Evolutionary conservation across 768 basidiomycete species (phyloP).

Genomic region (Tephrocybe sp.): DNA sequence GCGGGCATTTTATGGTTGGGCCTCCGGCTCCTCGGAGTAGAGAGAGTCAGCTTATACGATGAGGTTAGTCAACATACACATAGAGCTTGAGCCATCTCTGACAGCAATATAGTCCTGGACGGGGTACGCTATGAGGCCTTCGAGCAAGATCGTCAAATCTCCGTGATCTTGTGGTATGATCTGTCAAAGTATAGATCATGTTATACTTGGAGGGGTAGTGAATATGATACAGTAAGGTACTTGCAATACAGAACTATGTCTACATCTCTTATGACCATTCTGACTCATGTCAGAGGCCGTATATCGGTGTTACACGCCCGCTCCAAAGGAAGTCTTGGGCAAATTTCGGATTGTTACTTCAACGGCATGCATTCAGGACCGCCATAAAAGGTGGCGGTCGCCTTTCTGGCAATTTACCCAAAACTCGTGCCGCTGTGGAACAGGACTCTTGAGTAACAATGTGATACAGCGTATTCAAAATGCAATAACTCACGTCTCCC

Average conservation of each 20-base stretch:
- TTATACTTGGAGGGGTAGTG: not conserved
- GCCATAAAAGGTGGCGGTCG: slow-evolving; percentile 68
- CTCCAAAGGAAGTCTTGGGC: not conserved
- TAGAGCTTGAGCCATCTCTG: not conserved
- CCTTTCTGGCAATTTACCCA: slow-evolving; percentile 44
- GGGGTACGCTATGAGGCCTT: slow-evolving; percentile 78
- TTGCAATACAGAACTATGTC: not conserved
- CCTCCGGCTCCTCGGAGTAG: slow-evolving; percentile 67
- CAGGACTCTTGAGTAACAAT: not conserved
- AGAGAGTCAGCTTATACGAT: slow-evolving; percentile 79
- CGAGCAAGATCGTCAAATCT: slow-evolving; percentile 61
- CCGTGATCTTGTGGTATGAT: not conserved
- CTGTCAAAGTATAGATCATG: not conserved
- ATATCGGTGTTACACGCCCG: not conserved
- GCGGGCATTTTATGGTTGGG: slow-evolving; percentile 93
- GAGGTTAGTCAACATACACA: slow-evolving; percentile 58
- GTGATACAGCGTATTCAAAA: not conserved
- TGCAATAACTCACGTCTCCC: slow-evolving; percentile 50
- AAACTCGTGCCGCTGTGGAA: slow-evolving; percentile 50
- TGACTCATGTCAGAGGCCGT: not conserved
- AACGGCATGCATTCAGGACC: slow-evolving; percentile 47
- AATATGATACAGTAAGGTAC: not conserved
- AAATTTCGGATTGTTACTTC: slow-evolving; percentile 7
- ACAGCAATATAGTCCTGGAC: slow-evolving; percentile 77
- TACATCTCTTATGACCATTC: not conserved